These are phyloP conservation scores for Meredithiella fracta DNA, from an alignment of 2,329 filamentous ascomycete species.

Conservation along the genomic window DNA sequence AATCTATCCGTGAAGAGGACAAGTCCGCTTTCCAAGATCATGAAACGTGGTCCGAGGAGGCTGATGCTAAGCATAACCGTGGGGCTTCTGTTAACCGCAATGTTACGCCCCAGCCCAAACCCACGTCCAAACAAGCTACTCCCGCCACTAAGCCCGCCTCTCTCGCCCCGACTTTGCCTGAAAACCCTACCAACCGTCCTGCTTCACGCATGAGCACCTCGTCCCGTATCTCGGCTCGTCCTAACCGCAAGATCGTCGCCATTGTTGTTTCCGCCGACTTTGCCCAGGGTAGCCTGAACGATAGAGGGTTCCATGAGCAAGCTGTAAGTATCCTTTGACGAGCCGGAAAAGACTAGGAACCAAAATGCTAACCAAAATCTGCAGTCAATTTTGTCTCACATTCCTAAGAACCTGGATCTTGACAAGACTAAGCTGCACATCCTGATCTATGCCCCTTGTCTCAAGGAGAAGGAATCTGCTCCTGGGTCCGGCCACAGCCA, in stretches of 20 bases:
- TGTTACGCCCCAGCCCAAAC: neutral
- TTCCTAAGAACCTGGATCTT: constrained; percentile 61
- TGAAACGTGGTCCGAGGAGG: constrained; percentile 84
- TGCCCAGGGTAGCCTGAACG: constrained; percentile 39
- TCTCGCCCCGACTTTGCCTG: neutral
- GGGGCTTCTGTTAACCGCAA: neutral
- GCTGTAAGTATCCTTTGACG: constrained; percentile 43
- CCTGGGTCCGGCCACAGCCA: constrained; percentile 39
- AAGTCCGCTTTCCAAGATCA: constrained; percentile 68
- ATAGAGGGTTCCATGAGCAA: constrained; percentile 53
- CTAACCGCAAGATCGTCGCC: constrained; percentile 56
- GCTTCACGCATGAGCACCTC: constrained; percentile 9
- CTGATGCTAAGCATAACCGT: constrained; percentile 45
- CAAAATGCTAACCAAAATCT: neutral
- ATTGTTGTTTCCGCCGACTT: constrained; percentile 74
- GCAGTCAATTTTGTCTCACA: constrained; percentile 78
- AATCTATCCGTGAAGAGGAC: constrained; percentile 71
- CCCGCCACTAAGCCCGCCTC: neutral
- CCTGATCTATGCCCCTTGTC: constrained; percentile 69
- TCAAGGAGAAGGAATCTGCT: constrained; percentile 46
- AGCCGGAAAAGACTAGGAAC: neutral
- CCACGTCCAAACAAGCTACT: neutral
- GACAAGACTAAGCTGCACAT: constrained; percentile 65
- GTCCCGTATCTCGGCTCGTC: constrained; percentile 5
- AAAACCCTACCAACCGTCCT: constrained; percentile 6